These are phyloP conservation scores for Populus euphratica DNA, from an alignment of 345 rosid species.

Conservation along the genomic window DNA sequence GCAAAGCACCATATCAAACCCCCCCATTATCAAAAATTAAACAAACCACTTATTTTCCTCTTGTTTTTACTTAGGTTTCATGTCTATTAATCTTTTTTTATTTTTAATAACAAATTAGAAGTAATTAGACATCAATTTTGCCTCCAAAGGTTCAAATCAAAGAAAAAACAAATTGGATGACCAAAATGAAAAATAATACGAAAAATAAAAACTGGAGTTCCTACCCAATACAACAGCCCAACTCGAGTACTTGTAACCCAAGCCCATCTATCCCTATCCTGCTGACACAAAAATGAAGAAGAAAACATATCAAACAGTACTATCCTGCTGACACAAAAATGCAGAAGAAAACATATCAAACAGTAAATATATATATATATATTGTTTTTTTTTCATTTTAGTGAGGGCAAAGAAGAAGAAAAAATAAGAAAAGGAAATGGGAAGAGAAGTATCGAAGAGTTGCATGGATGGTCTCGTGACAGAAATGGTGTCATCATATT, in stretches of 20 bases:
- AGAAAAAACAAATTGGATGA: too few species aligned
- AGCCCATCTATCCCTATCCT: neutral
- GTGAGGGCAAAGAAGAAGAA: neutral
- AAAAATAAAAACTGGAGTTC: neutral
- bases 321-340: neutral
- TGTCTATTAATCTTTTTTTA: too few species aligned
- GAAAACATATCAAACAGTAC: neutral
- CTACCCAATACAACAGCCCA: neutral
- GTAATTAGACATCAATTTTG: too few species aligned
- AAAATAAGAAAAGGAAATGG: conserved; percentile 34
- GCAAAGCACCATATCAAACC: too few species aligned
- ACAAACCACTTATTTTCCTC: too few species aligned
- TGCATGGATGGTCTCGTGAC: conserved; percentile 76
- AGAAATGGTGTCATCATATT: conserved; percentile 84
- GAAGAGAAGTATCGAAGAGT: conserved; percentile 89
- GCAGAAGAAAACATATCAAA: neutral
- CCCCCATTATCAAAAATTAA: too few species aligned
- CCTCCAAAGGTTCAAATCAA: too few species aligned
- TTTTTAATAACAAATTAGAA: too few species aligned
- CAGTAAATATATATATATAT: neutral
- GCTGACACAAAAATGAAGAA: neutral
- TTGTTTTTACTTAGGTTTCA: too few species aligned
- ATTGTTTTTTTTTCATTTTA: neutral
- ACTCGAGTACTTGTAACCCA: neutral
- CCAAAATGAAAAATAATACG: too few species aligned